Evolutionary conservation across 352 stramenopile genomes (phyloP).

Genomic region (Pythium apleroticum): DNA sequence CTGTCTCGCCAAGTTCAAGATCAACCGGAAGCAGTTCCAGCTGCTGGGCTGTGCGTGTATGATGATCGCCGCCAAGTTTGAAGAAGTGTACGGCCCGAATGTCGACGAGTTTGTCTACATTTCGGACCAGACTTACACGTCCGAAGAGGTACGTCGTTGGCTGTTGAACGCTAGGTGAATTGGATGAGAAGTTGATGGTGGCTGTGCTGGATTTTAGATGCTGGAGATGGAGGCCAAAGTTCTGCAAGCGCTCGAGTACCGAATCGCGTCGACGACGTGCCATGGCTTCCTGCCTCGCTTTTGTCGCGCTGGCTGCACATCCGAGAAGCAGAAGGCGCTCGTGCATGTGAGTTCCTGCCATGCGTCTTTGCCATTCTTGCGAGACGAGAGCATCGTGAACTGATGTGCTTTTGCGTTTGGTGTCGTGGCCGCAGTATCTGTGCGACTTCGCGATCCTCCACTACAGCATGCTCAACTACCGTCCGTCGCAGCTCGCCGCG

Average conservation of each 20-base stretch:
- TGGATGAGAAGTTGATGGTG: not conserved
- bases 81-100: slow-evolving; percentile 95
- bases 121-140: slow-evolving; percentile 94
- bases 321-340: slow-evolving; percentile 54
- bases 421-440: slow-evolving; percentile 52
- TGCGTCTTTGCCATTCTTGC: not conserved
- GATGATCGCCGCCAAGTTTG: slow-evolving; percentile 96
- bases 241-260: slow-evolving; percentile 73
- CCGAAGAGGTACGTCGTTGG: slow-evolving; percentile 54
- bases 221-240: slow-evolving; percentile 82
- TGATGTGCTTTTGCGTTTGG: slow-evolving; percentile 15
- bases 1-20: slow-evolving; percentile 76
- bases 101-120: slow-evolving; percentile 97
- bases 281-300: slow-evolving; percentile 74
- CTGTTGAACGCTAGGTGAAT: not conserved
- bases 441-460: slow-evolving; percentile 69
- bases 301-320: slow-evolving; percentile 51
- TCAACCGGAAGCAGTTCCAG: slow-evolving; percentile 93
- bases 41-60: slow-evolving; percentile 95
- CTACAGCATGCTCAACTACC: slow-evolving; percentile 76
- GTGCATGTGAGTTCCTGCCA: slow-evolving; percentile 44
- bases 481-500: slow-evolving; percentile 66
- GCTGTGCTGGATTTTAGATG: slow-evolving; percentile 44
- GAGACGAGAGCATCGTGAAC: not conserved
- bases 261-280: slow-evolving; percentile 71